Base-by-base conservation (phyloP, 129 eudicot species). In the Sambucus nigra region DNA sequence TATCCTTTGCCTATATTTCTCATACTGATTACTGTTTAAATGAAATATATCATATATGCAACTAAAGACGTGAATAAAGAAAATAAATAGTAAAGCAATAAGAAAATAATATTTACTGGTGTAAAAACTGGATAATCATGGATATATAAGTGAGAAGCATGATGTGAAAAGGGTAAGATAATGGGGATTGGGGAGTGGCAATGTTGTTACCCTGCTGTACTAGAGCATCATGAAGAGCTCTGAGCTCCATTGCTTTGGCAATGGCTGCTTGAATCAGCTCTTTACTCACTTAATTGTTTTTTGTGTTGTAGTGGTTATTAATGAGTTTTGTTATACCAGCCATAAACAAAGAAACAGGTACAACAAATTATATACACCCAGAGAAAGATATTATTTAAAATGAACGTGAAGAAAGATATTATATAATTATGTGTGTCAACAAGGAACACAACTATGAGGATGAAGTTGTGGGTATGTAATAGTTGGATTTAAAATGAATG, bases 61-160 rank as follows among this genome's bases (percentile, higher is more conserved):
- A n/a, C n/a, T n/a, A n/a, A n/a, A n/a, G n/a, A n/a, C n/a, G n/a
- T n/a, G n/a, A n/a, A n/a, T n/a, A n/a, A n/a, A n/a, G n/a, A n/a
- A n/a, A n/a, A n/a, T n/a, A n/a, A n/a, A n/a, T n/a, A n/a, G n/a
- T n/a, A n/a, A n/a, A n/a, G n/a, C n/a, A n/a, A n/a, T n/a, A n/a
- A n/a, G n/a, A n/a, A n/a, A n/a, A n/a, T n/a, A 55, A 15, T 52
- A 75, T 93, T 84, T 55, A 89, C 97, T 13, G 98, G 95, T n/a
- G 95, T 91, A 31, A 91, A 91, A 71, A 85, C 89, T 22, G 98
- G 95, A 68, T 85, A n/a, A n/a, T n/a, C n/a, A n/a, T n/a, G n/a
- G n/a, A n/a, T n/a, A n/a, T n/a, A n/a, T n/a, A n/a, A n/a, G n/a
- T n/a, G n/a, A n/a, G n/a, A n/a, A n/a, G n/a, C n/a, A n/a, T n/a